Conservation (phyloP, 1,139 yeast genomes). For the Pneumocystis oryctolagi region DNA sequence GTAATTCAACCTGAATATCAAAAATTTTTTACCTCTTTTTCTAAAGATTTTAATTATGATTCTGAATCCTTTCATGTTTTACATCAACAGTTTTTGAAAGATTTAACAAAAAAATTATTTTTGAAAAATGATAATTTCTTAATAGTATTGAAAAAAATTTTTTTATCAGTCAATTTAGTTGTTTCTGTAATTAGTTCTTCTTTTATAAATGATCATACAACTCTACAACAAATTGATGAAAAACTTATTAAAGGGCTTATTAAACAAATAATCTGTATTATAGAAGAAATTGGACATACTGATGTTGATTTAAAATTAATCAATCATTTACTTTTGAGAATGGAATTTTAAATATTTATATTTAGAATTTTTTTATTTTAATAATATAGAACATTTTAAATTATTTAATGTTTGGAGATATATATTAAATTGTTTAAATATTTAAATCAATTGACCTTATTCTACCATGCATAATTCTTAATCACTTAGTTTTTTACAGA, state of each 20-base stretch:
- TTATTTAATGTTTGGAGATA: too few relatives aligned
- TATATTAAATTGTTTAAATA: background rate
- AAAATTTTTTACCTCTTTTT: background rate
- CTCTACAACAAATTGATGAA: background rate
- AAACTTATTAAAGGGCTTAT: background rate
- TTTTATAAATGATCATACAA: background rate
- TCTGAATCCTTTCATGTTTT: background rate
- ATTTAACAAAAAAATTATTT: background rate
- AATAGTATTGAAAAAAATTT: background rate
- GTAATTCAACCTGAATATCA: background rate
- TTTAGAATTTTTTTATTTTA: background rate
- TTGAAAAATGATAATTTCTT: background rate
- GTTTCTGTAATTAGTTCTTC: background rate
- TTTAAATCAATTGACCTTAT: background rate
- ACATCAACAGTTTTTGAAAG: background rate
- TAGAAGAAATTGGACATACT: background rate
- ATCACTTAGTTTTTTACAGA: conserved; percentile 13
- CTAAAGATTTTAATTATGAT: background rate
- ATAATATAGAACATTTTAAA: background rate
- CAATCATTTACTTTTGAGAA: background rate
- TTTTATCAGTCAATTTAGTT: background rate
- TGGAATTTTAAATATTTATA: background rate
- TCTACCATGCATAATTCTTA: conserved; percentile 6
- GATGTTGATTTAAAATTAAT: background rate
- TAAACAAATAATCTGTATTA: background rate